Conservation (phyloP, 805 yeast genomes). For the Hanseniaspora valbyensis region DNA sequence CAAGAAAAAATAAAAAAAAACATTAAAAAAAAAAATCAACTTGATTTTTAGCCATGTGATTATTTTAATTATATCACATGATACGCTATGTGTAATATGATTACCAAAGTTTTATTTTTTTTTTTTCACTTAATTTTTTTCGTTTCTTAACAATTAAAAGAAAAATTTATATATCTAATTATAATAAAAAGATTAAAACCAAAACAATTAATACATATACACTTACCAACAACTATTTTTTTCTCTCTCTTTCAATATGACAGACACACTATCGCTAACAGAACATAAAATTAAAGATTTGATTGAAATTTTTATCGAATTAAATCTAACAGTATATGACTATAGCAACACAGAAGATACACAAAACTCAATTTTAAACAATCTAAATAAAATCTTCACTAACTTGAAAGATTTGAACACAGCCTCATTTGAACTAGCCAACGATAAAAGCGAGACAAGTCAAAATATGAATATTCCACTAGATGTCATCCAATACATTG, state of each 20-base stretch:
- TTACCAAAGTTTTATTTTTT: too few relatives aligned
- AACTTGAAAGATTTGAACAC: constrained; percentile 30
- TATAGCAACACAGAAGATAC: constrained; percentile 82
- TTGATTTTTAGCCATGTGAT: too few relatives aligned
- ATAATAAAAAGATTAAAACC: too few relatives aligned
- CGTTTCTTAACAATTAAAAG: too few relatives aligned
- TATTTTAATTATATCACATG: too few relatives aligned
- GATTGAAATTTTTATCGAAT: constrained; percentile 72
- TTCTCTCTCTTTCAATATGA: neutral
- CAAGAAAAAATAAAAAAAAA: too few relatives aligned
- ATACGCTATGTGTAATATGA: too few relatives aligned
- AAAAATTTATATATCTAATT: too few relatives aligned
- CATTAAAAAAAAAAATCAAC: too few relatives aligned
- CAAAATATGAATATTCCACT: constrained; percentile 49
- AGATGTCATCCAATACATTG: constrained; percentile 84
- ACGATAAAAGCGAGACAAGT: constrained; percentile 28
- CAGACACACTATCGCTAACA: constrained; percentile 24
- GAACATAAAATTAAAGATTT: constrained; percentile 36
- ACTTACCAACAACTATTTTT: neutral
- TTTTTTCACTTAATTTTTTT: too few relatives aligned
- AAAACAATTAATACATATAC: neutral
- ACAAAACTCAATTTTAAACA: constrained; percentile 39
- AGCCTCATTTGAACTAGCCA: constrained; percentile 10
- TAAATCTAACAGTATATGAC: constrained; percentile 88
- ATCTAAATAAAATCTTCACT: constrained; percentile 34